phyloP scores from a whole-genome alignment of 2,329 filamentous ascomycete genomes.

The Mollisia scopiformis region DNA sequence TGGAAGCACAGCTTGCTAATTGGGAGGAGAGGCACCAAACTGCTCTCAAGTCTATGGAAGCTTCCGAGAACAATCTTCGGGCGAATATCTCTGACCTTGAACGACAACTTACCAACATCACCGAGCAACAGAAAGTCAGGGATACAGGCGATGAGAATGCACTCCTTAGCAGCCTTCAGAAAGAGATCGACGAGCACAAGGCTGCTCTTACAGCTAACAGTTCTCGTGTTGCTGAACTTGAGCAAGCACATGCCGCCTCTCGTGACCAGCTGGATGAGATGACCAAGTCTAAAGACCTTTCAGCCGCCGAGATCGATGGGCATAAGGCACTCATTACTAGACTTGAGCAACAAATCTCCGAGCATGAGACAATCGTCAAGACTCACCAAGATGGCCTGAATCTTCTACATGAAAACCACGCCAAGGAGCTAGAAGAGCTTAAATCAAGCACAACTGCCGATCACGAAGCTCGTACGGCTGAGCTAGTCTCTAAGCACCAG shows the following conservation, averaged over 20 bases:
- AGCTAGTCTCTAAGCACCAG: slow-evolving; percentile 64
- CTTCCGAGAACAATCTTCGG: slow-evolving; percentile 73
- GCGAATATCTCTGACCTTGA: slow-evolving; percentile 77
- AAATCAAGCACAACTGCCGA: slow-evolving; percentile 54
- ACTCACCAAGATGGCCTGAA: slow-evolving; percentile 55
- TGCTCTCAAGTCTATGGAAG: slow-evolving; percentile 70
- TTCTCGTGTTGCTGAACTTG: slow-evolving; percentile 71
- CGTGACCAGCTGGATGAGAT: slow-evolving; percentile 70
- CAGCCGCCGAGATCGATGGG: slow-evolving; percentile 44
- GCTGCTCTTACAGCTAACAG: slow-evolving; percentile 70
- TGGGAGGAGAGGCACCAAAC: slow-evolving; percentile 79
- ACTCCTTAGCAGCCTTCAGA: slow-evolving; percentile 64
- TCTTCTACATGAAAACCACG: slow-evolving; percentile 52
- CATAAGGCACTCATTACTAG: slow-evolving; percentile 49
- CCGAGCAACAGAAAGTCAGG: slow-evolving; percentile 51
- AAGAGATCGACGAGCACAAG: slow-evolving; percentile 82
- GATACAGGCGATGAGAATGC: slow-evolving; percentile 59
- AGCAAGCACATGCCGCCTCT: slow-evolving; percentile 69
- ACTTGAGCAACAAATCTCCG: slow-evolving; percentile 61
- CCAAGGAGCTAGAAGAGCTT: slow-evolving; percentile 52
- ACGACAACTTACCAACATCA: slow-evolving; percentile 47
- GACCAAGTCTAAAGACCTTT: slow-evolving; percentile 57
- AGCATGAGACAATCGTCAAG: slow-evolving; percentile 62
- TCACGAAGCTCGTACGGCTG: slow-evolving; percentile 59
- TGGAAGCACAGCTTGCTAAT: slow-evolving; percentile 71